Evolutionary conservation across 495 filamentous ascomycete genomes (phyloP).

Genomic region (Penicillium lagena): DNA sequence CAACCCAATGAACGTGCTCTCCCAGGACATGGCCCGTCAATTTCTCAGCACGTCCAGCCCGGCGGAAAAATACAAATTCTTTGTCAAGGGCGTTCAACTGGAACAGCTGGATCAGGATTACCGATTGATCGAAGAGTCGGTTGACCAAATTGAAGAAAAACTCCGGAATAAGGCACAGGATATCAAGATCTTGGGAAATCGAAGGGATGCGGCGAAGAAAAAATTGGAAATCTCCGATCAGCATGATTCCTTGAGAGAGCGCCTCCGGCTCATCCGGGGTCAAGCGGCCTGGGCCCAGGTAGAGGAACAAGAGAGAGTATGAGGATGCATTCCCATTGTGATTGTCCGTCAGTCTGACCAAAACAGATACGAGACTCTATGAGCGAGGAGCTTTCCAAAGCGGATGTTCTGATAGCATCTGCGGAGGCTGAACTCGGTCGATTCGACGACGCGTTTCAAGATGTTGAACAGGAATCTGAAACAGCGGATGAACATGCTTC

Average conservation of each 20-base stretch:
- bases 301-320: conserved; percentile 44
- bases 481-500: conserved; percentile 49
- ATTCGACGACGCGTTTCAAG: conserved; percentile 37
- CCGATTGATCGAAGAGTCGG: conserved; percentile 60
- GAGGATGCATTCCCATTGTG: not conserved
- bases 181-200: conserved; percentile 37
- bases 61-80: conserved; percentile 90
- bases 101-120: conserved; percentile 93
- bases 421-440: conserved; percentile 31
- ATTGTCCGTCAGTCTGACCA: conserved; percentile 1
- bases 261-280: conserved; percentile 40
- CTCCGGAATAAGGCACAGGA: conserved; percentile 42
- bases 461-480: conserved; percentile 40
- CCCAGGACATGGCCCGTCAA: conserved; percentile 89
- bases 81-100: conserved; percentile 89
- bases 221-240: conserved; percentile 53
- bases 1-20: conserved; percentile 96
- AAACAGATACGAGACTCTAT: conserved; percentile 28
- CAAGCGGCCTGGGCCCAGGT: conserved; percentile 75
- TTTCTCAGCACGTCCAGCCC: conserved; percentile 83
- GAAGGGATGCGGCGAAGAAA: conserved; percentile 39
- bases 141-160: conserved; percentile 64
- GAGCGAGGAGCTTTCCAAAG: conserved; percentile 23
- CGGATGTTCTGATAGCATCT: conserved; percentile 32
- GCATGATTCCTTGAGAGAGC: conserved; percentile 48